Evolutionary conservation across 2,329 filamentous ascomycete genomes (phyloP).

Genomic region (Aspergillus carbonarius): DNA sequence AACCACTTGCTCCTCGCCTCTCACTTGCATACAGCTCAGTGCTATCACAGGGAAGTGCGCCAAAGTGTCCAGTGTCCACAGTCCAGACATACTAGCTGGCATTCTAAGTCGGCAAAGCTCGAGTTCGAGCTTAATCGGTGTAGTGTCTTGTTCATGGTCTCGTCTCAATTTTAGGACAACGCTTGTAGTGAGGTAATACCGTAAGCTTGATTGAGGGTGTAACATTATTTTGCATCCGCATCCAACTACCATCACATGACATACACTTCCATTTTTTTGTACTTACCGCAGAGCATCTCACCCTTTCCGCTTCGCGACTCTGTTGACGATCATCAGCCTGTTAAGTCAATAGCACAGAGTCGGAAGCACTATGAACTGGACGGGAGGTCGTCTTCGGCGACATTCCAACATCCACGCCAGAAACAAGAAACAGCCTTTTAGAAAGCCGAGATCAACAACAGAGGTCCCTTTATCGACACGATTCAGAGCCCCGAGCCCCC

Average conservation of each 20-base stretch:
- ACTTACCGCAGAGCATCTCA: background rate
- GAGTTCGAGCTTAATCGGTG: too few species aligned
- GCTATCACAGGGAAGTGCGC: too few species aligned
- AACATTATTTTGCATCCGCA: background rate
- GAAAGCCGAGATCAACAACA: constrained; percentile 26
- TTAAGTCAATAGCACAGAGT: too few species aligned
- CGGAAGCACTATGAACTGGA: constrained; percentile 43
- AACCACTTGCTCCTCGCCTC: too few species aligned
- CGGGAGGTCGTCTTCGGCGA: constrained; percentile 43
- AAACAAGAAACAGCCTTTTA: constrained; percentile 36
- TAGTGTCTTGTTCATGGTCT: too few species aligned
- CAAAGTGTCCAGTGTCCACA: too few species aligned
- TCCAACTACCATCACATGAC: background rate
- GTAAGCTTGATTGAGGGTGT: too few species aligned
- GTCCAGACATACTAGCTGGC: too few species aligned
- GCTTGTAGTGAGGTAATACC: too few species aligned
- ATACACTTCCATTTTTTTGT: background rate
- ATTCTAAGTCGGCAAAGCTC: too few species aligned
- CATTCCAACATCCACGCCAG: constrained; percentile 36
- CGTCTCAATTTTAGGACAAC: too few species aligned
- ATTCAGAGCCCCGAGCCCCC: constrained; percentile 11
- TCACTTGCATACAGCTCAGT: too few species aligned
- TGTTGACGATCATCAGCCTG: background rate
- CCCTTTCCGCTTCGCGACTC: background rate
- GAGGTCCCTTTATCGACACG: constrained; percentile 16